phyloP scores from a whole-genome alignment of 1,139 yeast species.

The Nakaseomyces kungkrabaensis region DNA sequence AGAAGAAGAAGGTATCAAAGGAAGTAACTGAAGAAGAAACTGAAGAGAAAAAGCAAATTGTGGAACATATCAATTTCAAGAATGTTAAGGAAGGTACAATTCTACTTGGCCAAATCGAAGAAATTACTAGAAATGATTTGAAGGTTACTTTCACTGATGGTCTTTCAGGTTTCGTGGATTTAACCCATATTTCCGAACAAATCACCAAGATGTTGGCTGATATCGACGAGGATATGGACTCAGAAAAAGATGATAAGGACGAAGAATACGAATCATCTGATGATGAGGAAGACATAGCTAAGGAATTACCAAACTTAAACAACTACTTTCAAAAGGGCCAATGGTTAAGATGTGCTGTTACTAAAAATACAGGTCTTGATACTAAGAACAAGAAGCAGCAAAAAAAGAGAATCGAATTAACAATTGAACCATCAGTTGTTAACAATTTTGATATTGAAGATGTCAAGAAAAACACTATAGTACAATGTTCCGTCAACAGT shows the following conservation, averaged over 20 bases:
- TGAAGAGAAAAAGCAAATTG: conserved; percentile 30
- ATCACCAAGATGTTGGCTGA: conserved; percentile 49
- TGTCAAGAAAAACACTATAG: conserved; percentile 44
- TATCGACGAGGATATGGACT: conserved; percentile 37
- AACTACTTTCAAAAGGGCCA: conserved; percentile 61
- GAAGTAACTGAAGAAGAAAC: conserved; percentile 11
- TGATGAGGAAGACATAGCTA: conserved; percentile 29
- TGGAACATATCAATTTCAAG: conserved; percentile 55
- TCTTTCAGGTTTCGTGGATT: conserved; percentile 68
- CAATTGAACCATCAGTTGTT: conserved; percentile 65
- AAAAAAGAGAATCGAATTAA: conserved; percentile 55
- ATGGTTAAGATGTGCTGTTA: conserved; percentile 75
- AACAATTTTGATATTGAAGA: conserved; percentile 59
- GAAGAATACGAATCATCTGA: conserved; percentile 30
- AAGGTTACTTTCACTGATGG: conserved; percentile 74
- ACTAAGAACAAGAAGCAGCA: conserved; percentile 31
- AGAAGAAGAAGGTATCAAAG: conserved; percentile 17
- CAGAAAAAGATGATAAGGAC: conserved; percentile 27
- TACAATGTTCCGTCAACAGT: conserved; percentile 71
- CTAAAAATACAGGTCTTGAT: conserved; percentile 36
- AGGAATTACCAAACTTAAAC: conserved; percentile 46
- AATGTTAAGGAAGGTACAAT: conserved; percentile 59
- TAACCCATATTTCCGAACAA: conserved; percentile 62
- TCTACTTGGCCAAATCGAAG: conserved; percentile 65
- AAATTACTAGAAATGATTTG: conserved; percentile 53